Evolutionary conservation across 352 stramenopile genomes (phyloP), one percentile per base, ranked within the genome.

Genomic region (Pythium sukuiense): DNA sequence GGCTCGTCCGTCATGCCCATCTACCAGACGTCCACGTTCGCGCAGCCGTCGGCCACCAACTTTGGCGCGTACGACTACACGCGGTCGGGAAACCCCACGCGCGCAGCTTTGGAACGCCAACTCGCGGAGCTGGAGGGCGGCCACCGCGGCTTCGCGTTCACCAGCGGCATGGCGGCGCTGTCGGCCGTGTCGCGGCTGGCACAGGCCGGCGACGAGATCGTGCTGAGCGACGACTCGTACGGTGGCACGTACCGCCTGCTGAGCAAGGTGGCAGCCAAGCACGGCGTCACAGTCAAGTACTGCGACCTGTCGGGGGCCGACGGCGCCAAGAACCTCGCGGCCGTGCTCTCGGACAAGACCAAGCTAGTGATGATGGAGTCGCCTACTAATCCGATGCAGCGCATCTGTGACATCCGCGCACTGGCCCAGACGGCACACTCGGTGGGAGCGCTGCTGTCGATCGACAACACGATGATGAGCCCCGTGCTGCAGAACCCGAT

Each of bases 281-380:
- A 93, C 67, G 85, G 85, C 49, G 77, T 96, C 24, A 55, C 48
- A 11, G 74, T 95, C 55, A 89, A 83, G 68, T 96, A 95, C 76
- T 85, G 95, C 32, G 89, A 97, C 55, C 70, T 97, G 37, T 95
- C 87, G 24, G 84, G 88, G 29, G 65, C 69, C 6, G 58, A 84
- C 33, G 85, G 85, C 9, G 65, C 80, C 2, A 92, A 91, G 68
- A 87, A 90, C 59, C 67, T 95, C 20, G 59, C 73, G 24, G 67
- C 71, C 9, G 81, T 74, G 33, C 64, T 93, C 29, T 79, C 79
- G 29, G 60, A 76, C 58, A 90, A 89, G 63, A 98, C 93, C 8
- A 97, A 95, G 63, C 71, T 99, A 52, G 86, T 99, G 49, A 98
- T 97, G 95, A 95, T 98, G 65, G 97, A 99, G 79, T 97, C 90